Percentiles rank a stretch among this genome's conserved stretches.
phyloP scores from a whole-genome alignment of 768 basidiomycete genomes.

The Boletellus ananiceps region DNA sequence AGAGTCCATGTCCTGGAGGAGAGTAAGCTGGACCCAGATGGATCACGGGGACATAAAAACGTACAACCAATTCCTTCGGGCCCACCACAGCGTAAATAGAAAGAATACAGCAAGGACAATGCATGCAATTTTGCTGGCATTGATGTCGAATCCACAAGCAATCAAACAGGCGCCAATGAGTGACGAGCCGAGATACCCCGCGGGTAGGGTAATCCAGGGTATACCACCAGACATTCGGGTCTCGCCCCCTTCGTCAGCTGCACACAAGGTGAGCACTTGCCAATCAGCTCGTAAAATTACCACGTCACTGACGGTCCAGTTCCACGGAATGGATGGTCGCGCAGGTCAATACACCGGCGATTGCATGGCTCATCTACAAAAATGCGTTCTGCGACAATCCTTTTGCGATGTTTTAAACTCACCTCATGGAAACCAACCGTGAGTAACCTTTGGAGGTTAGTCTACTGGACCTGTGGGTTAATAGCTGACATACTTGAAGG shows the following conservation, averaged over 20 bases:
- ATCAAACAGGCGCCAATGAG: slow-evolving; percentile 86
- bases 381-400: neutral
- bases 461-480: neutral
- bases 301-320: slow-evolving; percentile 66
- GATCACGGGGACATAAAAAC: slow-evolving; percentile 20
- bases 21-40: neutral
- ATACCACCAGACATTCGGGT: slow-evolving; percentile 88
- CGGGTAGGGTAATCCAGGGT: slow-evolving; percentile 73
- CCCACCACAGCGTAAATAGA: slow-evolving; percentile 87
- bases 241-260: slow-evolving; percentile 85
- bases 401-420: slow-evolving; percentile 10
- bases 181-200: slow-evolving; percentile 82
- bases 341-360: slow-evolving; percentile 76
- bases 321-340: slow-evolving; percentile 83
- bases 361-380: slow-evolving; percentile 78
- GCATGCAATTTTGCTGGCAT: slow-evolving; percentile 81
- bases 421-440: slow-evolving; percentile 91
- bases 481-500: slow-evolving; percentile 73
- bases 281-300: neutral
- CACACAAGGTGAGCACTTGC: slow-evolving; percentile 8
- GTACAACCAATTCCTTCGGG: slow-evolving; percentile 67
- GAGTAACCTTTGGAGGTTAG: slow-evolving; percentile 49
- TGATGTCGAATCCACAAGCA: slow-evolving; percentile 83
- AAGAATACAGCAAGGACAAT: slow-evolving; percentile 82
- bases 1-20: slow-evolving; percentile 65